Base-by-base conservation (phyloP, 495 filamentous ascomycete species). In the Neurospora sp. region DNA sequence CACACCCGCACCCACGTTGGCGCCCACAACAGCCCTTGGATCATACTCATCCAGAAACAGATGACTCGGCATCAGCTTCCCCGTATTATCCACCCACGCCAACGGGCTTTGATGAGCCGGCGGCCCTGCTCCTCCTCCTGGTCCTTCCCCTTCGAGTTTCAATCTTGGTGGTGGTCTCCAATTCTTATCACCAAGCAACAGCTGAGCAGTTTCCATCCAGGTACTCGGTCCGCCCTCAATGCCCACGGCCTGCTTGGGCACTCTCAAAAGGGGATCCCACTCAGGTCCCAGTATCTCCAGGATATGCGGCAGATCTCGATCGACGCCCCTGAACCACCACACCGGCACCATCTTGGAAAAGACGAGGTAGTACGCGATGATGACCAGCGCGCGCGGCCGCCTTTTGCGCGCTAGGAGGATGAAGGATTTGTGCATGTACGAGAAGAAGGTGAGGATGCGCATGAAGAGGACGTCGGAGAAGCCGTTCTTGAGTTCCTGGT, bases 321-420 rank as follows among this genome's bases (percentile, higher is more conserved):
- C 78, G 18, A 88, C 81, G 12, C 79, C 82, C 18, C 75, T 66
- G 71, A 85, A 73, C 86, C 86, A 88, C 86, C 86, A 88, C 18
- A 70, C 69, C 3, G 76, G 48, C 0, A 73, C 35, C 2, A 46
- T 48, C 74, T 84, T 85, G 8, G 79, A 54, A 70, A 87, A 86
- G 38, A 76, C 79, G 16, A 87, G 78, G 69, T 84, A 86, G 62
- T 87, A 73, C 1, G 86, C 84, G 6, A 87, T 39, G 16, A 89
- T 83, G 9, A 88, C 76, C 0, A 88, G 76, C 0, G 90, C 88
- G 48, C 90, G 86, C 0, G 89, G 88, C 42, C 85, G 80, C 11
- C 81, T 82, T 46, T 85, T 77, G 11, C 82, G 81, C 5, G 89
- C 84, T 31, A 89, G 79, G 0, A 85, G 82, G 16, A 88, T 75